Base-by-base conservation (phyloP, 768 basidiomycete genomes). In the Fomitopsis pulvina region DNA sequence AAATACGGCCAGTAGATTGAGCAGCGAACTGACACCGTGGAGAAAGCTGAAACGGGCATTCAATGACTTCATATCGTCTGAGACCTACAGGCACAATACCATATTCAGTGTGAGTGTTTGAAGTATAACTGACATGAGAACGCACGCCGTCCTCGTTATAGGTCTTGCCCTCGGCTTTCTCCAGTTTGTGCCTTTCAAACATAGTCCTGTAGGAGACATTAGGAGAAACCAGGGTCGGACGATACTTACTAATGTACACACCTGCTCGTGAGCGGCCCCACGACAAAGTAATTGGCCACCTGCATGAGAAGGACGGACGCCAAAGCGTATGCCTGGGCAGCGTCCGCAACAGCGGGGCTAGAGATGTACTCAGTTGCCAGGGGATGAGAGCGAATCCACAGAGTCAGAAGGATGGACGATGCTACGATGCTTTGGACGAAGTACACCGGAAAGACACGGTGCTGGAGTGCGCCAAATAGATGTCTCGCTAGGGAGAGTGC, bases 181-280 rank as follows among this genome's bases (percentile, higher is more conserved):
- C 87, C 51, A 83, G 68, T 53, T 72, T 80, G 43, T 87, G 81
- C 49, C 87, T 74, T 63, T 81, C 65, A 63, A 85, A 81, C 85
- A 86, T 86, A n/a, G 80, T 80, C 64, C 87, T 88, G 42, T 32
- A 37, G 1, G 22, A 25, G 48, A 52, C 39, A 39, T 27, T 41
- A 20, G 45, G 26, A 41, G 27, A 21, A 32, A 45, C 21, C 6
- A 25, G 53, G 11, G 7, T 18, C 29, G 18, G 18, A 29, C 39
- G 34, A 32, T 30, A n/a, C n/a, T n/a, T 11, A n/a, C 12, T n/a
- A 20, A 40, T 6, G 21, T 61, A 59, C 80, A 34, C 55, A 80
- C 83, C 76, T 78, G 78, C 77, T 84, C 2, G 85, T 83, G 68
- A 80, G 49, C 1, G 88, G 89, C 4, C 86, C 85, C 51, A 92